These are phyloP conservation scores for Geoglossum glabrum DNA, from an alignment of 495 filamentous ascomycete genomes.

Conservation along the genomic window DNA sequence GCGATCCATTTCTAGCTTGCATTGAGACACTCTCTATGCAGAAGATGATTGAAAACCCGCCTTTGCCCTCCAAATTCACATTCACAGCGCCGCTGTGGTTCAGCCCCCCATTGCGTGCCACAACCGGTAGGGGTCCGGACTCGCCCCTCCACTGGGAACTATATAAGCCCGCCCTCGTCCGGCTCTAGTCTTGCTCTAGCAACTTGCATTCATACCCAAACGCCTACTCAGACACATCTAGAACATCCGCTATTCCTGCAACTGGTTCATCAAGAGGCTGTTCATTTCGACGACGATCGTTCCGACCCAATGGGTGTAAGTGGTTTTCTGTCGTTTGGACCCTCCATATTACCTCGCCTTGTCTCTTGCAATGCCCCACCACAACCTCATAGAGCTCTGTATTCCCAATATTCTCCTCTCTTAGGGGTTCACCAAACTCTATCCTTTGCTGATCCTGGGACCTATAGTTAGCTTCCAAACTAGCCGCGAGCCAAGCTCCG, in stretches of 20 bases:
- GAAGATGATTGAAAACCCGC: neutral
- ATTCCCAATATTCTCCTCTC: neutral
- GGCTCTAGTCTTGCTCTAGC: neutral
- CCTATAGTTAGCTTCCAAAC: slow-evolving; percentile 5
- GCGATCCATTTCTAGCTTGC: neutral
- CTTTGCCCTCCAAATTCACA: neutral
- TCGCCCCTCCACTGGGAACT: neutral
- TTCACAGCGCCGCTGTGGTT: neutral
- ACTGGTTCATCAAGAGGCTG: neutral
- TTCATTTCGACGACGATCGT: neutral
- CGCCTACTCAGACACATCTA: neutral
- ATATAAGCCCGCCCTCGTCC: neutral
- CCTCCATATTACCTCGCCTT: neutral
- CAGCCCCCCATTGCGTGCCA: neutral
- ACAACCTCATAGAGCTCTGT: neutral
- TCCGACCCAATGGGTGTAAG: neutral
- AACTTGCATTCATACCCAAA: neutral
- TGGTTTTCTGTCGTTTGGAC: neutral
- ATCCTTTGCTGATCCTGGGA: neutral
- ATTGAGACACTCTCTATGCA: no score
- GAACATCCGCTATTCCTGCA: neutral
- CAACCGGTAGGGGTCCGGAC: neutral
- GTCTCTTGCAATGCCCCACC: neutral
- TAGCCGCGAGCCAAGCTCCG: slow-evolving; percentile 4
- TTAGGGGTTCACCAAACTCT: neutral